These are phyloP conservation scores for Scheffersomyces cryptocercus DNA, from an alignment of 1,139 yeast species.

Conservation along the genomic window DNA sequence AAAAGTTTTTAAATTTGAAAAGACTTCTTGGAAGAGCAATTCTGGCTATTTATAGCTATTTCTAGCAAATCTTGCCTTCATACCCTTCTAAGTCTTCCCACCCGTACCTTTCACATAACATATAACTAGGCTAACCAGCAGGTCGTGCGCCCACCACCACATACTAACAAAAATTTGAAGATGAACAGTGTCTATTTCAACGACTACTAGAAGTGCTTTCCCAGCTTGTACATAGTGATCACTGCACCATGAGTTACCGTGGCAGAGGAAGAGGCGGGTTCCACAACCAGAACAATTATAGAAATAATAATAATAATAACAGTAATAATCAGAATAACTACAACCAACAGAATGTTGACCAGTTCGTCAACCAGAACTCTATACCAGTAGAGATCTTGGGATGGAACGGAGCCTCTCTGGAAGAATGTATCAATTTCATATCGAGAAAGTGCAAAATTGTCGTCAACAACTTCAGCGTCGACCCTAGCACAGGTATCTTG, in stretches of 20 bases:
- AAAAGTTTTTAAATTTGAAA: too few relatives aligned
- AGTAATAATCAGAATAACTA: slow-evolving; percentile 16
- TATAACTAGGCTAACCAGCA: too few relatives aligned
- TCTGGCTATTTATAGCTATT: too few relatives aligned
- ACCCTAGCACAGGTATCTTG: slow-evolving; percentile 46
- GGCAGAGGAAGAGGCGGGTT: slow-evolving; percentile 50
- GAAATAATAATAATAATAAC: slow-evolving; percentile 13
- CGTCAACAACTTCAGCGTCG: slow-evolving; percentile 49
- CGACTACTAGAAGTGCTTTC: too few relatives aligned
- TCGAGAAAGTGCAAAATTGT: slow-evolving; percentile 64
- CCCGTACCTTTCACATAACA: too few relatives aligned
- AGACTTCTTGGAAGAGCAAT: too few relatives aligned
- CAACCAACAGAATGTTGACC: slow-evolving; percentile 30
- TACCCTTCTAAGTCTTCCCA: too few relatives aligned
- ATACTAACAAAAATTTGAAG: too few relatives aligned
- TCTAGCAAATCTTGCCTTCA: too few relatives aligned
- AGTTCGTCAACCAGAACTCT: slow-evolving; percentile 33
- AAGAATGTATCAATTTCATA: slow-evolving; percentile 68
- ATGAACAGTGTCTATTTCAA: too few relatives aligned
- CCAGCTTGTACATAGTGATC: background rate
- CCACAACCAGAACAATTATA: slow-evolving; percentile 17
- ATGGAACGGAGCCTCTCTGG: slow-evolving; percentile 79
- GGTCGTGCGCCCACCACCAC: too few relatives aligned
- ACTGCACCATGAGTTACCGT: slow-evolving; percentile 38
- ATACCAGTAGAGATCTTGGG: slow-evolving; percentile 65